Evolutionary conservation across 768 basidiomycete genomes (phyloP).

Genomic region (Baorangia bicolor): DNA sequence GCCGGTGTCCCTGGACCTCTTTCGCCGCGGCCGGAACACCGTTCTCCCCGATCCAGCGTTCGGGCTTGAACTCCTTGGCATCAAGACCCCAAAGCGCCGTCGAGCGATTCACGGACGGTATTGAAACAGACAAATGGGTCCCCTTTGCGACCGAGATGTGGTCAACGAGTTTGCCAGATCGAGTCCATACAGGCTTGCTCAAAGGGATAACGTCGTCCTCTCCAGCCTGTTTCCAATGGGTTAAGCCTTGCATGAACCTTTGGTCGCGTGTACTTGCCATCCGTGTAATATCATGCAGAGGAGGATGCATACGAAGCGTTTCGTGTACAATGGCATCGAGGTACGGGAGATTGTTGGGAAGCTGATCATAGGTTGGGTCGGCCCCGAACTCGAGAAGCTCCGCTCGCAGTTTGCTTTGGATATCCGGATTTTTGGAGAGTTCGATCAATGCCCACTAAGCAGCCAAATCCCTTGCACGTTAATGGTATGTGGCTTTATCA

Average conservation of each 20-base stretch:
- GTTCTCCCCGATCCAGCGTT: slow-evolving; percentile 54
- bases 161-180: slow-evolving; percentile 38
- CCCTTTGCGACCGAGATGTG: slow-evolving; percentile 49
- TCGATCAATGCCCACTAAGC: slow-evolving; percentile 55
- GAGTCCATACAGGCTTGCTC: slow-evolving; percentile 44
- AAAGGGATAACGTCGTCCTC: slow-evolving; percentile 62
- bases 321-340: slow-evolving; percentile 54
- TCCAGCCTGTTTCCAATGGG: slow-evolving; percentile 36
- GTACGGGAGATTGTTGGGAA: slow-evolving; percentile 49
- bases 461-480: neutral
- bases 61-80: slow-evolving; percentile 58
- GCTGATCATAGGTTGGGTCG: slow-evolving; percentile 57
- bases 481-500: neutral
- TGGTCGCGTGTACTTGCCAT: slow-evolving; percentile 1
- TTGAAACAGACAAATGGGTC: slow-evolving; percentile 42
- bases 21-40: slow-evolving; percentile 34
- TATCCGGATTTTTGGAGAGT: slow-evolving; percentile 42
- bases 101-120: slow-evolving; percentile 49
- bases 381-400: slow-evolving; percentile 45
- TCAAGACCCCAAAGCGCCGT: slow-evolving; percentile 59
- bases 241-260: neutral
- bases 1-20: slow-evolving; percentile 48
- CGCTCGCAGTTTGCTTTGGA: slow-evolving; percentile 48
- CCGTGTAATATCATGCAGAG: slow-evolving; percentile 27
- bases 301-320: slow-evolving; percentile 44